Evolutionary conservation across 352 stramenopile genomes (phyloP), one percentile per base, ranked within the genome.

Genomic region (Phytophthora pluvialis): DNA sequence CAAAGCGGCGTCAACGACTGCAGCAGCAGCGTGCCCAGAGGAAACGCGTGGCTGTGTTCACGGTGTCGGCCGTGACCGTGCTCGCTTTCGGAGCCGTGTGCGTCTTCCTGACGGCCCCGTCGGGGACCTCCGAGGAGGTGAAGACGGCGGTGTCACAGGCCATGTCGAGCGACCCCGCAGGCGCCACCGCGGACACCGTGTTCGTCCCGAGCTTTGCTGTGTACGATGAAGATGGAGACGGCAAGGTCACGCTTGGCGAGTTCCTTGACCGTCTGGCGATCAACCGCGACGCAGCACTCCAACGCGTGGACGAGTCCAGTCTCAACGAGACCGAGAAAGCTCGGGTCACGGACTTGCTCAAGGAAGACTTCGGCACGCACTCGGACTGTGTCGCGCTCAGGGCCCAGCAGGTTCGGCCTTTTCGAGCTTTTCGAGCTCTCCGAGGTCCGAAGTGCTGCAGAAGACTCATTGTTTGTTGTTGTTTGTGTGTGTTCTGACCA

Each of bases 221-320:
- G 11, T 72, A 72, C 50, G 64, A 72, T 26, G 49, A 67, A 45
- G 50, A 72, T 21, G 50, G 50, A 58, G 57, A 72, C 21, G 64
- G 57, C 50, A 61, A 60, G 13, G 50, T 72, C 29, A 63, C 64
- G 8, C 50, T 63, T 40, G 64, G 49, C 1, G 64, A 72, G n/a
- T 72, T 59, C 33, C 64, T 72, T 6, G 64, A 72, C 16, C 49
- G 64, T 6, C 9, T 67, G 18, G 25, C 48, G 3, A 58, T 63
- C 31, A 72, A 72, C 29, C 43, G 43, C 10, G 55, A 67, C 10
- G 49, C 57, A 28, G 64, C 64, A 13, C 42, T 61, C 13, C 13
- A 57, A 38, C 33, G 21, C 8, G 28, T 72, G 13, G 25, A 54
- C 5, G 50, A 52, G 7, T 58, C 57, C 38, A 49, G 44, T 44